Base-by-base conservation (phyloP, 176 grass and related monocot species). In the Chloris gayana region DNA sequence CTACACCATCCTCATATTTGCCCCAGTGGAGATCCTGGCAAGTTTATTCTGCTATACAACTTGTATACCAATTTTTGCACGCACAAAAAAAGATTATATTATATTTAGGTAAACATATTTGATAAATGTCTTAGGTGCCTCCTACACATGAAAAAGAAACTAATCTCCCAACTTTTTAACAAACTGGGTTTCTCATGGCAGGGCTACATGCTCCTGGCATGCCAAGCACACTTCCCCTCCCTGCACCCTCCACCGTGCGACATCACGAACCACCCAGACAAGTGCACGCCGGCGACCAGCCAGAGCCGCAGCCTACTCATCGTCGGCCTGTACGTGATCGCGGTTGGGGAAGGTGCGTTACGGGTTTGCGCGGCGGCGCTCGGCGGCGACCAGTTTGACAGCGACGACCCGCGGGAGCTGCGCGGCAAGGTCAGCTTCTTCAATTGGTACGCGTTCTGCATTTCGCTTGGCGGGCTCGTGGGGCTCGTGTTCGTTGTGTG, bases 311-410 rank as follows among this genome's bases (percentile, higher is more conserved):
- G 63, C 59, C 69, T 93, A 3, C 87, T 94, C 7, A 73, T 26
- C 29, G 51, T 87, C 27, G 86, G 89, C 27, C 84, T 94, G 9
- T 94, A 91, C 45, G 19, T 90, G 34, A 78, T 90, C 45, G 33
- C 92, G 0, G 0, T 79, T 1, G 89, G 92, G 19, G 86, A 87
- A 29, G 92, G 89, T 1, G 58, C 88, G 0, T 11, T 89, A 25
- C 85, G 88, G 6, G 83, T 33, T 4, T 88, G 85, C 44, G 64
- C 83, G 21, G 54, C 84, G 34, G 84, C 86, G 14, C 79, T 91
- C 14, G 92, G 88, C 22, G 92, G 87, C 1, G 92, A 94, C 67
- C 91, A 94, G 69, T 91, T 94, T 67, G 88, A 94, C 60, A 58
- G 67, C 38, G 71, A 74, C 67, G 61, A 78, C 74, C 65, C 68